Percentiles rank a stretch among this genome's conserved stretches.
These are phyloP conservation scores for Papiliotrema flavescens DNA, from an alignment of 1,284 basidiomycete species.

Conservation along the genomic window DNA sequence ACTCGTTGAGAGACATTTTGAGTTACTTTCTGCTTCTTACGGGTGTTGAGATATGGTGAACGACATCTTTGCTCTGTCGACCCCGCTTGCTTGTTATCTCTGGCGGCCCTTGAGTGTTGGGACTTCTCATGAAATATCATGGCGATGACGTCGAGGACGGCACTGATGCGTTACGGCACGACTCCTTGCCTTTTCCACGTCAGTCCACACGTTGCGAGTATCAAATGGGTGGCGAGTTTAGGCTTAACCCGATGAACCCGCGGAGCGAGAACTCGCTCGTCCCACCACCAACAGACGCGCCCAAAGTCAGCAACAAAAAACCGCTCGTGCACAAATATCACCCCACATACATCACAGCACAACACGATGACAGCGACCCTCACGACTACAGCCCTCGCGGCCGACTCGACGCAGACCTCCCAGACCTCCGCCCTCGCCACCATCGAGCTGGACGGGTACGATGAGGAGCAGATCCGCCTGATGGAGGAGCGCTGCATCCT, in stretches of 20 bases:
- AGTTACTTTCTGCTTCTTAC: not conserved
- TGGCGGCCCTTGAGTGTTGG: too few relatives aligned
- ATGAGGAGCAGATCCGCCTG: slow-evolving; percentile 59
- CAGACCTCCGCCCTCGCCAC: slow-evolving; percentile 1
- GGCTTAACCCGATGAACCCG: too few relatives aligned
- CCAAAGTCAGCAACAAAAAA: not conserved
- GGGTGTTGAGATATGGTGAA: not conserved
- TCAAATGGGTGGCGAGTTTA: too few relatives aligned
- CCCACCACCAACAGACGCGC: not conserved
- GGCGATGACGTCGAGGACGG: not conserved
- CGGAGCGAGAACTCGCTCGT: not conserved
- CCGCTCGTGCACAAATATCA: not conserved
- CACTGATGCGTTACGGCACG: not conserved
- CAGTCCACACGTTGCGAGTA: too few relatives aligned
- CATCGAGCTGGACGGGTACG: slow-evolving; percentile 45
- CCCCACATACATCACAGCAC: not conserved
- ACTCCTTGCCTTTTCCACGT: too few relatives aligned
- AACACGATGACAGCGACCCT: slow-evolving; percentile 15
- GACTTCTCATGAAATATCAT: not conserved
- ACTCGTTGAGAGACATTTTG: slow-evolving; percentile 11
- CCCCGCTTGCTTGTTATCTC: too few relatives aligned
- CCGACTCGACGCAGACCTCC: not conserved
- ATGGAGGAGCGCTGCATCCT: slow-evolving; percentile 99
- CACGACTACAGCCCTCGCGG: not conserved
- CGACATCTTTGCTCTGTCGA: too few relatives aligned